Evolutionary conservation across 495 filamentous ascomycete genomes (phyloP), one percentile per base, ranked within the genome.

Genomic region (Hyaloscypha bicolor): DNA sequence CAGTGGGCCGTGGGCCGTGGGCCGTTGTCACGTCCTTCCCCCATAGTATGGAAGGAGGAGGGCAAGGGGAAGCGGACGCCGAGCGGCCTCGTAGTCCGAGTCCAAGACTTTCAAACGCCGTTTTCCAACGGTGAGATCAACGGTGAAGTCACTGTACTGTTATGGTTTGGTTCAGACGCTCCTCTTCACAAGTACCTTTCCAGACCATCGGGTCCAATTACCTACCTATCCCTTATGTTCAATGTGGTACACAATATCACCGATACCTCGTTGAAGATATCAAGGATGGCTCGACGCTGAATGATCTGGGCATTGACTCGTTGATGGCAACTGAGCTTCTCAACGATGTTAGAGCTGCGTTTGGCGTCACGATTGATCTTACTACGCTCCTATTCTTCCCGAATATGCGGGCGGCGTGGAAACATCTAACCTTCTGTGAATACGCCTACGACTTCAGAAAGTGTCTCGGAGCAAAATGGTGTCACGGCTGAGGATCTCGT

Each of bases 301-400:
- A 77, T 9, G 82, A 87, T 19, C 59, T 85, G 9, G 84, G 84
- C 0, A 82, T 87, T n/a, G 85, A 87, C 62, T 87, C 84, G 0
- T 74, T 87, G 0, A 78, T 84, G 73, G 81, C 78, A 0, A 84
- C 83, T 79, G 85, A 87, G 35, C 31, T 66, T 4, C 21, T 61
- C 6, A 61, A 60, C 45, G 56, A 66, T 35, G 35, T 66, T 4
- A 57, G 45, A 72, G 63, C 86, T 53, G 81, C 77, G 0, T 76
- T 70, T 25, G 30, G 65, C 62, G 39, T 65, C 75, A 63, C 22
- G 6, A 75, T 75, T 61, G 67, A 70, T 31, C 51, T 73, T 9
- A 62, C 45, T 2, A 65, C 58, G 21, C 70, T 72, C 58, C 25
- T 65, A 19, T 68, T 66, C 60, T 67, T 72, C 32, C 48, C 45